A percentile compares a stretch with the other conserved stretches of the same genome.
Evolutionary conservation across 169 alveolate genomes (phyloP).

Genomic region (Perkinsus marinus): DNA sequence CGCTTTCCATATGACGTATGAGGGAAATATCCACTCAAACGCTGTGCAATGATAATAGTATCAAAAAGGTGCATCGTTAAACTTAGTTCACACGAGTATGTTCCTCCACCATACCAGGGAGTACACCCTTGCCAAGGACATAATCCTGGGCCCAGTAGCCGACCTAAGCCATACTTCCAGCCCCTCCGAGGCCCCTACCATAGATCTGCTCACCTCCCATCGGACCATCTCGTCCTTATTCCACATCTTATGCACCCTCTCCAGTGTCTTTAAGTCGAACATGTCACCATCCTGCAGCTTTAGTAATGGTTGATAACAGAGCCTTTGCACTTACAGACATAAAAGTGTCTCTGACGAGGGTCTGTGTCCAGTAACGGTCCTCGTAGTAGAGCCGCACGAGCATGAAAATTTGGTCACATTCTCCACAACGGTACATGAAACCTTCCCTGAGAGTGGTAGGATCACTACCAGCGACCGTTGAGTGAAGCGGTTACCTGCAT

Average conservation of each 20-base stretch:
- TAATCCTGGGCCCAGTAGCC: not conserved
- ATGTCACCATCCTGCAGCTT: conserved; percentile 62
- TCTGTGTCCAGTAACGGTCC: conserved; percentile 61
- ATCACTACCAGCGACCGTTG: too few species aligned
- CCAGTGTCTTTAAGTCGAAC: conserved; percentile 54
- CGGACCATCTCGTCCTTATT: conserved; percentile 52
- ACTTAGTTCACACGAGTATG: not conserved
- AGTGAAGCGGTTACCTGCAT: not conserved
- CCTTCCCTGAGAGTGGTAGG: conserved; percentile 77
- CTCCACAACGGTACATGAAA: conserved; percentile 73
- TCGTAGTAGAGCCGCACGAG: conserved; percentile 62
- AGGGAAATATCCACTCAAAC: not conserved
- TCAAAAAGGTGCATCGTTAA: too few species aligned
- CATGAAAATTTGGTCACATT: conserved; percentile 78
- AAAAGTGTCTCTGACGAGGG: conserved; percentile 43
- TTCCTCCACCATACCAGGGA: not conserved
- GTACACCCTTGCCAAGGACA: not conserved
- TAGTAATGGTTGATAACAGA: too few species aligned
- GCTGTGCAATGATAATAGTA: not conserved
- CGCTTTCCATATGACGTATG: not conserved
- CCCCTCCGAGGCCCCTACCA: not conserved
- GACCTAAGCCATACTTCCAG: not conserved
- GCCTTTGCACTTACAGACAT: not conserved
- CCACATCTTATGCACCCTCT: conserved; percentile 60
- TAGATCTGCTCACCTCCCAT: conserved; percentile 52